Evolutionary conservation across 2,329 filamentous ascomycete species (phyloP).

Genomic region (Lasiodiplodia theobromae): DNA sequence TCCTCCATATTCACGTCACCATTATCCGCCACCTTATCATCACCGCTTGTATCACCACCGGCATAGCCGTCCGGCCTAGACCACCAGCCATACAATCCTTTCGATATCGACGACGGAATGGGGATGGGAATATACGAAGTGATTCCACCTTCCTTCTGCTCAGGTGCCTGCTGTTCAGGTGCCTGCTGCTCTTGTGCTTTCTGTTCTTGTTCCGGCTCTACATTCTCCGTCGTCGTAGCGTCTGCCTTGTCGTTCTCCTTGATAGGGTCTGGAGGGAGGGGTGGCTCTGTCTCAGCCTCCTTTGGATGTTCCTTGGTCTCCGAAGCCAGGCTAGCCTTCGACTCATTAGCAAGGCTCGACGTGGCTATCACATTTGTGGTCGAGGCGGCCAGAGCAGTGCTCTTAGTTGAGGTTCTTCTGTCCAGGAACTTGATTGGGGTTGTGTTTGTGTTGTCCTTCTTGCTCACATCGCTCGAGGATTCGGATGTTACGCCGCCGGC

Average conservation of each 20-base stretch:
- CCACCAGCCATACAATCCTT: conserved; percentile 59
- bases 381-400: conserved; percentile 52
- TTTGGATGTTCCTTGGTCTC: conserved; percentile 30
- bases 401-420: conserved; percentile 56
- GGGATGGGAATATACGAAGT: conserved; percentile 32
- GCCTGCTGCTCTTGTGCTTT: conserved; percentile 31
- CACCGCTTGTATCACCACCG: conserved; percentile 40
- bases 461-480: conserved; percentile 41
- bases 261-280: conserved; percentile 52
- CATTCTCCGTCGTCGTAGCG: not conserved
- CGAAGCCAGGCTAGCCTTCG: conserved; percentile 34
- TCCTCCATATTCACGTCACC: conserved; percentile 40
- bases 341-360: conserved; percentile 40
- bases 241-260: conserved; percentile 15
- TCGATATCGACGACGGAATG: conserved; percentile 22
- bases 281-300: conserved; percentile 45
- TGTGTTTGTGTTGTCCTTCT: conserved; percentile 38
- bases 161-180: conserved; percentile 9
- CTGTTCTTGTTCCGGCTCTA: conserved; percentile 30
- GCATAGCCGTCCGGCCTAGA: conserved; percentile 57
- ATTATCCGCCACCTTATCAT: conserved; percentile 39
- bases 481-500: conserved; percentile 53
- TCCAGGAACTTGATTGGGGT: conserved; percentile 47
- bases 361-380: conserved; percentile 56
- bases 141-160: conserved; percentile 33